phyloP scores from a whole-genome alignment of 2,329 filamentous ascomycete genomes.

The Colletotrichum navitas region DNA sequence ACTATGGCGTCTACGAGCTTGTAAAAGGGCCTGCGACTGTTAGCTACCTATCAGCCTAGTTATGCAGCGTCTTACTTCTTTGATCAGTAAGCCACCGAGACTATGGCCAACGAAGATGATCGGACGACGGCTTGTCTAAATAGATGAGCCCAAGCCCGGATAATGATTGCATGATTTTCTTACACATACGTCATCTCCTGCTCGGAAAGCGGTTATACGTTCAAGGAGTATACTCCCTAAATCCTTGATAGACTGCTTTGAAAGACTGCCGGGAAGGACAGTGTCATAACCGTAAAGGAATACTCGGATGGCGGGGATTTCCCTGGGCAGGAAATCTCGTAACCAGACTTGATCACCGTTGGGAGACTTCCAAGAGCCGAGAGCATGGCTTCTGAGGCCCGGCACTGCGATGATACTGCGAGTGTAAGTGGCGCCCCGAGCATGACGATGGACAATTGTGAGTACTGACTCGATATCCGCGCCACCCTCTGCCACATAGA shows the following conservation, averaged over 20 bases:
- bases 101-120: constrained; percentile 48
- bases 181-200: constrained; percentile 34
- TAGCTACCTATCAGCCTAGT: too few relatives aligned
- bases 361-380: constrained; percentile 49
- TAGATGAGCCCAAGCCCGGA: constrained; percentile 9
- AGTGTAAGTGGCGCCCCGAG: too few relatives aligned
- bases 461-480: constrained; percentile 44
- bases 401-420: constrained; percentile 48
- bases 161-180: not conserved
- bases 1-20: constrained; percentile 23
- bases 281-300: constrained; percentile 51
- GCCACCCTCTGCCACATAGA: constrained; percentile 41
- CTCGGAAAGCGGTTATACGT: constrained; percentile 40
- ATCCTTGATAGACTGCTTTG: constrained; percentile 44
- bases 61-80: constrained; percentile 43
- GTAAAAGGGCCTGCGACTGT: constrained; percentile 41
- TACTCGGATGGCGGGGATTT: constrained; percentile 45
- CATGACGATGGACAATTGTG: too few relatives aligned
- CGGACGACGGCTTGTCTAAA: constrained; percentile 40
- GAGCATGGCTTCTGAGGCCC: constrained; percentile 48
- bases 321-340: constrained; percentile 47
- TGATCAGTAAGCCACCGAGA: constrained; percentile 47
- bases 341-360: constrained; percentile 47
- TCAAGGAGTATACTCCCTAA: constrained; percentile 42
- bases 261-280: constrained; percentile 42